Evolutionary conservation across 2,329 filamentous ascomycete species (phyloP).

Genomic region (Botryotinia convoluta): DNA sequence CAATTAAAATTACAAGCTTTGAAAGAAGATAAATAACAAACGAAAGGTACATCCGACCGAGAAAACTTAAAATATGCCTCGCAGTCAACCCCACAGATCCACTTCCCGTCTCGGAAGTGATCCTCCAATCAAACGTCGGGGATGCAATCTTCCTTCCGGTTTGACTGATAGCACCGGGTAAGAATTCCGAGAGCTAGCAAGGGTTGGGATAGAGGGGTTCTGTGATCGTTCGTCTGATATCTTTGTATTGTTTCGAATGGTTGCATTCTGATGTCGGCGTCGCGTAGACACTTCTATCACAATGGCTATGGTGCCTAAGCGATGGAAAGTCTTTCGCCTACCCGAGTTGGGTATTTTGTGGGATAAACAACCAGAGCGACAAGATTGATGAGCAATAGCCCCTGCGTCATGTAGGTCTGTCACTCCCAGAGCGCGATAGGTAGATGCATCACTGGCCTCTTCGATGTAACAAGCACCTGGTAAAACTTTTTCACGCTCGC

Average conservation of each 20-base stretch:
- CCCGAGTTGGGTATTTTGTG: not conserved
- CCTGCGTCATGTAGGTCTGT: not conserved
- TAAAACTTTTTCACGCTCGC: not conserved
- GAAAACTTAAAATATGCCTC: constrained; percentile 2
- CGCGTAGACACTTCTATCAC: not conserved
- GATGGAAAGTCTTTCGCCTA: not conserved
- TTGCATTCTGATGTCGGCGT: not conserved
- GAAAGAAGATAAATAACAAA: not conserved
- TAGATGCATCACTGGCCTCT: not conserved
- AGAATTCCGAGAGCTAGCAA: not conserved
- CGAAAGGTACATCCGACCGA: not conserved
- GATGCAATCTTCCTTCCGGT: not conserved
- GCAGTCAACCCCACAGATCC: constrained; percentile 14
- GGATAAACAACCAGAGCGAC: not conserved
- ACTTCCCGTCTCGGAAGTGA: not conserved
- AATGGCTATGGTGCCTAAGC: not conserved
- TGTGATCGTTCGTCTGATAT: not conserved
- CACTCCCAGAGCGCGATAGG: not conserved
- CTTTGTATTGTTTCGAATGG: not conserved
- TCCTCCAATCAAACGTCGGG: not conserved
- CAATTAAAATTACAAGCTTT: not conserved
- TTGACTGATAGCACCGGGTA: not conserved
- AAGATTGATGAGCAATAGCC: not conserved
- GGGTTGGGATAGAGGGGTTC: not conserved
- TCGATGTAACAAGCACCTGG: not conserved